phyloP scores from a whole-genome alignment of 495 filamentous ascomycete genomes.

The Choiromyces venosus region DNA sequence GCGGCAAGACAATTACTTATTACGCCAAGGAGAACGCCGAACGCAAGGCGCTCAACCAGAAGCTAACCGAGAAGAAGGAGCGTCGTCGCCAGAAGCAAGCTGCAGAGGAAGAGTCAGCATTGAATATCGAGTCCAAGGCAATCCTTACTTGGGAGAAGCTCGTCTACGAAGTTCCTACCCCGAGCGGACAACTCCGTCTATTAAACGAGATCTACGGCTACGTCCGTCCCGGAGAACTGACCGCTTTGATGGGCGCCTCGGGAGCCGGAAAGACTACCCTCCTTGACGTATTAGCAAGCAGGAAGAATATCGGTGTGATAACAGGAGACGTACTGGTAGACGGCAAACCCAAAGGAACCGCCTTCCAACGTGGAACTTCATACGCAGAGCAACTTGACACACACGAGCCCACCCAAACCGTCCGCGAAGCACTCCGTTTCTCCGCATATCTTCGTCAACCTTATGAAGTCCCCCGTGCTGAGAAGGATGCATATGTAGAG shows the following conservation, averaged over 20 bases:
- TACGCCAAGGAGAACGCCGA: slow-evolving; percentile 68
- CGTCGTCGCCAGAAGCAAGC: slow-evolving; percentile 48
- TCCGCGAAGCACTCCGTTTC: slow-evolving; percentile 79
- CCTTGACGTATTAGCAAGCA: slow-evolving; percentile 67
- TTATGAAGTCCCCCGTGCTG: slow-evolving; percentile 57
- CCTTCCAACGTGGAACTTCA: slow-evolving; percentile 72
- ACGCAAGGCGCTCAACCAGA: slow-evolving; percentile 62
- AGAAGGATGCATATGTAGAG: slow-evolving; percentile 81
- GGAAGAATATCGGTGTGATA: slow-evolving; percentile 76
- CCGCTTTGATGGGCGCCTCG: slow-evolving; percentile 76
- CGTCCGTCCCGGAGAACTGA: slow-evolving; percentile 71
- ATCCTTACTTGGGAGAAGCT: slow-evolving; percentile 57
- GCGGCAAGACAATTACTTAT: slow-evolving; percentile 69
- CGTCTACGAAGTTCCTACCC: slow-evolving; percentile 65
- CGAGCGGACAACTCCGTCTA: slow-evolving; percentile 60
- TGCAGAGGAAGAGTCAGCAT: slow-evolving; percentile 44
- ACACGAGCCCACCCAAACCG: slow-evolving; percentile 70
- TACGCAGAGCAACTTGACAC: slow-evolving; percentile 82
- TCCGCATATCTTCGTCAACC: slow-evolving; percentile 77
- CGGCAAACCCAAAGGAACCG: slow-evolving; percentile 57
- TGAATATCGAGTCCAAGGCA: slow-evolving; percentile 62
- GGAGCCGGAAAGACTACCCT: slow-evolving; percentile 86
- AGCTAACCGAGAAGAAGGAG: slow-evolving; percentile 54
- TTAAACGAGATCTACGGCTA: slow-evolving; percentile 70
- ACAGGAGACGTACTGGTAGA: slow-evolving; percentile 69